Evolutionary conservation across 2,329 filamentous ascomycete species (phyloP).

Genomic region (Pezicula radicicola): DNA sequence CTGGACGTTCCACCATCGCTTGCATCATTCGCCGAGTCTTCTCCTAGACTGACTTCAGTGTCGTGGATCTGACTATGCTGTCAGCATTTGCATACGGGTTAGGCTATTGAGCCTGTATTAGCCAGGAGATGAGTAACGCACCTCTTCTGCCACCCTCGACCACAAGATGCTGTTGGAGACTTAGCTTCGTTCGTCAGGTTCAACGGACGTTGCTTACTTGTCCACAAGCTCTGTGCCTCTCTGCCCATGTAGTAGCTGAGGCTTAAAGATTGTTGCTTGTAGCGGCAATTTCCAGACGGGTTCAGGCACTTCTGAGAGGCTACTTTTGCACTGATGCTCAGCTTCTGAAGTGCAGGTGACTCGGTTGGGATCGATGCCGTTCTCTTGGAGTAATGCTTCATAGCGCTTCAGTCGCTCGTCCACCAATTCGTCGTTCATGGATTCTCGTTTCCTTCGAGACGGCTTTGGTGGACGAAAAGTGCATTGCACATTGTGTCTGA

Average conservation of each 20-base stretch:
- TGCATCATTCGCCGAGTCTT: background rate
- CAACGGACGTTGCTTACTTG: constrained; percentile 15
- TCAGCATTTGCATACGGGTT: background rate
- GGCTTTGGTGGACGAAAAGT: constrained; percentile 3
- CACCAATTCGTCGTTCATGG: constrained; percentile 6
- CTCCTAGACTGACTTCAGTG: background rate
- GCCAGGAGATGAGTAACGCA: constrained; percentile 6
- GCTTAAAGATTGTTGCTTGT: constrained; percentile 6
- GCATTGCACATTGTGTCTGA: constrained; percentile 23
- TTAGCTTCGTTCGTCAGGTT: constrained; percentile 10
- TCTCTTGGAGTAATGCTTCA: constrained; percentile 13
- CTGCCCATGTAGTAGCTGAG: constrained; percentile 16
- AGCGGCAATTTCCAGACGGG: constrained; percentile 4
- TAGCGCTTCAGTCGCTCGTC: constrained; percentile 9
- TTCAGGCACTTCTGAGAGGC: background rate
- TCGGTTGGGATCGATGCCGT: constrained; percentile 16
- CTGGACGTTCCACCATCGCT: background rate
- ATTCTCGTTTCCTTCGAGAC: constrained; percentile 5
- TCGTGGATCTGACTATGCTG: background rate
- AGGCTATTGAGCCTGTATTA: background rate
- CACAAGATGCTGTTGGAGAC: constrained; percentile 19
- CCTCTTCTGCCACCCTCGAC: constrained; percentile 25
- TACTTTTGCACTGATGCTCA: constrained; percentile 1
- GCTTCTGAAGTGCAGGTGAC: constrained; percentile 3
- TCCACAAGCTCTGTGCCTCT: constrained; percentile 17